Evolutionary conservation across 805 yeast species (phyloP), one percentile per base, ranked within the genome.

Genomic region (Millerozyma miso): DNA sequence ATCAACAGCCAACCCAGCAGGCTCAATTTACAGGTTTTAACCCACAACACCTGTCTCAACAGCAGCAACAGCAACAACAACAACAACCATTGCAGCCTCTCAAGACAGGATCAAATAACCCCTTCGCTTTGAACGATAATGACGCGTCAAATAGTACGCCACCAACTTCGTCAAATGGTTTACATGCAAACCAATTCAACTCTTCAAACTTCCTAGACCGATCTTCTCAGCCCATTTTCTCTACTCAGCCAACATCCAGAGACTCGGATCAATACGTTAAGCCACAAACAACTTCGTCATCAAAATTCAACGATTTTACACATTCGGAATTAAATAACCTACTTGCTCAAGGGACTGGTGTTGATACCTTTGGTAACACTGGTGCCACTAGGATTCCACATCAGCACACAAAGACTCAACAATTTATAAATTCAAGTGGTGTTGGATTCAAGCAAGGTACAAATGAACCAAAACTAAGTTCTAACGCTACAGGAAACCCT

Each of bases 311-410:
- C 47, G 73, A 69, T 39, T 55, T 64, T 65, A 78, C 73, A 71
- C 88, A 48, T 43, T 49, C 65, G 12, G 90, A 86, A 46, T 76
- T 91, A 57, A 89, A 89, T 67, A 76, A 77, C 41, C 71, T 90
- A 42, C 70, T 91, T 50, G 88, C 93, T 10, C 78, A 80, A 35
- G 97, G 96, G 20, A 87, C 96, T 0, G 97, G 96, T 26, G 72
- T 88, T 44, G 99, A 90, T 67, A 90, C 97, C 0, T 93, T 87
- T 62, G 96, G 96, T 60, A 88, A 88, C 63, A 81, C 85, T 14
- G 96, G 96, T 42, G 83, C 80, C 16, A 62, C 80, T 5, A 81
- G 97, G 67, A 78, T 91, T 42, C 96, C 98, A 3, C 95, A 95
- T 37, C 97, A 91, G 58, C 91, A 86, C 60, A 91, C 97, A 1